These are phyloP conservation scores for Xylariaceae sp. DNA, from an alignment of 2,329 filamentous ascomycete species.

Conservation along the genomic window DNA sequence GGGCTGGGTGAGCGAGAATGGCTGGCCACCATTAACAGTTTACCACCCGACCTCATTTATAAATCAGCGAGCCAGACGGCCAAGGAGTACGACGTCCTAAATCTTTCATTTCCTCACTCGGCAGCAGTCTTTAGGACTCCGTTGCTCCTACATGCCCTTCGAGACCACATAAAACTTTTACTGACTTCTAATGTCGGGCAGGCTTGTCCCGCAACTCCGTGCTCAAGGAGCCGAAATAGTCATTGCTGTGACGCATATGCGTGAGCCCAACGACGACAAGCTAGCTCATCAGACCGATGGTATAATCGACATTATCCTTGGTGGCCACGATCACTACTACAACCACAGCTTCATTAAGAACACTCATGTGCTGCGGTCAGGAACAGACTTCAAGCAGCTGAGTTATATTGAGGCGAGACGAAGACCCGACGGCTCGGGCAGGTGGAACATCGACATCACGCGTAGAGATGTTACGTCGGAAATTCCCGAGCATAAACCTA, in stretches of 20 bases:
- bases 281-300: slow-evolving; percentile 77
- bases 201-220: slow-evolving; percentile 72
- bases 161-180: too few relatives aligned
- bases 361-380: slow-evolving; percentile 84
- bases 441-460: slow-evolving; percentile 81
- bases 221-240: slow-evolving; percentile 82
- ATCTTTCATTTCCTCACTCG: neutral
- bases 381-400: slow-evolving; percentile 90
- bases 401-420: slow-evolving; percentile 83
- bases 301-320: slow-evolving; percentile 82
- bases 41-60: slow-evolving; percentile 84
- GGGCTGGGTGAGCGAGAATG: slow-evolving; percentile 88
- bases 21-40: slow-evolving; percentile 85
- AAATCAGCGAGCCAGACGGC: slow-evolving; percentile 79
- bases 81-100: slow-evolving; percentile 54
- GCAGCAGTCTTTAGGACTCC: too few relatives aligned
- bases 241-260: slow-evolving; percentile 82
- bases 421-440: slow-evolving; percentile 47
- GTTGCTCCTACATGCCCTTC: too few relatives aligned
- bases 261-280: slow-evolving; percentile 90
- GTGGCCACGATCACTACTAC: slow-evolving; percentile 92
- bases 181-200: neutral
- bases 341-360: slow-evolving; percentile 78
- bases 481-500: slow-evolving; percentile 68
- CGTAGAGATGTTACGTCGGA: slow-evolving; percentile 75